Percentiles rank a stretch among this genome's conserved stretches.
These are phyloP conservation scores for Entomortierella chlamydospora DNA, from an alignment of 192 early-diverging fungal species.

Conservation along the genomic window DNA sequence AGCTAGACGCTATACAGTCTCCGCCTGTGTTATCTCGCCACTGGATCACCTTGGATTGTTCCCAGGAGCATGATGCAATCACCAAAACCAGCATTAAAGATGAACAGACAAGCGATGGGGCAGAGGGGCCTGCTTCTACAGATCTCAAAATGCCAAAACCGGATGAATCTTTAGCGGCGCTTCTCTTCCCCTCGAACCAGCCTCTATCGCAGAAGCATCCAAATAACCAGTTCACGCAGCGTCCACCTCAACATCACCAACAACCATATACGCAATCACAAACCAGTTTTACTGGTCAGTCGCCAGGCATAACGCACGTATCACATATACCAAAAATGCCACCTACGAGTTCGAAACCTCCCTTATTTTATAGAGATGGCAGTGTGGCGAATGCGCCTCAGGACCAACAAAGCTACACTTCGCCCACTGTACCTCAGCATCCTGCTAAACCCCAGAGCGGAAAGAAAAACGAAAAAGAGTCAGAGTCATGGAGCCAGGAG, in stretches of 20 bases:
- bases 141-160: slow-evolving; percentile 9
- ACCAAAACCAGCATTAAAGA: neutral
- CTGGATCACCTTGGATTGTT: slow-evolving; percentile 34
- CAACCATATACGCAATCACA: neutral
- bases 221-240: neutral
- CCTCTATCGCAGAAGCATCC: neutral
- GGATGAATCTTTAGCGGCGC: slow-evolving; percentile 17
- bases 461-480: slow-evolving; percentile 8
- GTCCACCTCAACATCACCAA: slow-evolving; percentile 11
- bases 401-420: neutral
- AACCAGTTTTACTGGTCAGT: slow-evolving; percentile 10
- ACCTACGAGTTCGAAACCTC: slow-evolving; percentile 17
- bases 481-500: slow-evolving; percentile 1
- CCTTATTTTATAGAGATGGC: slow-evolving; percentile 4
- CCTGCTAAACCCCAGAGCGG: neutral
- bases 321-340: slow-evolving; percentile 25
- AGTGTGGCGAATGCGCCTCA: neutral
- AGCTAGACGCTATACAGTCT: slow-evolving; percentile 20
- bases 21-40: slow-evolving; percentile 47
- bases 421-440: neutral
- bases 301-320: slow-evolving; percentile 4
- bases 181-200: slow-evolving; percentile 12
- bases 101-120: neutral
- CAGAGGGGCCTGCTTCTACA: neutral
- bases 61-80: neutral